Evolutionary conservation across 768 basidiomycete genomes (phyloP).

Genomic region (Xerocomellus dryophilus): DNA sequence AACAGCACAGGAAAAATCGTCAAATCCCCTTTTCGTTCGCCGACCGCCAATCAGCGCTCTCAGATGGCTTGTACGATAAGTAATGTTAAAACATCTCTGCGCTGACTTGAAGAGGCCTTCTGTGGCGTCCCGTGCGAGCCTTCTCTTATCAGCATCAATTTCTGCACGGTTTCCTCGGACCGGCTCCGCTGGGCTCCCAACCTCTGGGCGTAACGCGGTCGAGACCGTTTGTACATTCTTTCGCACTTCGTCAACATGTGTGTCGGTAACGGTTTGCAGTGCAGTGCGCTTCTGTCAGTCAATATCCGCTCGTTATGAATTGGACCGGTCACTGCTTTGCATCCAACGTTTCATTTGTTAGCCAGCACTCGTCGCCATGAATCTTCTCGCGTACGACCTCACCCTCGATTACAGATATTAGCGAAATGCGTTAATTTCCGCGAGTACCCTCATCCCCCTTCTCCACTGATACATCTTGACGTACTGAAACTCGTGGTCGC

Average conservation of each 20-base stretch:
- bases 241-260: not conserved
- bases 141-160: not conserved
- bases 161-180: not conserved
- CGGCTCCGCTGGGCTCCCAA: not conserved
- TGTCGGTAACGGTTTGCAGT: not conserved
- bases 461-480: slow-evolving; percentile 13
- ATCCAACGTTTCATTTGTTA: slow-evolving; percentile 1
- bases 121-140: slow-evolving; percentile 9
- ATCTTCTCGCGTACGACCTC: slow-evolving; percentile 11
- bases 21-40: no score
- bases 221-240: not conserved
- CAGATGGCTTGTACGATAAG: no score
- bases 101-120: not conserved
- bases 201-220: not conserved
- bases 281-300: not conserved
- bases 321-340: not conserved
- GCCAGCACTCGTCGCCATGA: not conserved
- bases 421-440: slow-evolving; percentile 26
- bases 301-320: slow-evolving; percentile 3
- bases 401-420: slow-evolving; percentile 17
- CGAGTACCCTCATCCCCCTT: not conserved
- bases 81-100: no score
- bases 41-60: not conserved
- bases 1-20: no score
- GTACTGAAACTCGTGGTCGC: slow-evolving; percentile 5